Evolutionary conservation across 202 grass and related monocot species (phyloP), one percentile per base, ranked within the genome.

Genomic region (Panicum virgatum): DNA sequence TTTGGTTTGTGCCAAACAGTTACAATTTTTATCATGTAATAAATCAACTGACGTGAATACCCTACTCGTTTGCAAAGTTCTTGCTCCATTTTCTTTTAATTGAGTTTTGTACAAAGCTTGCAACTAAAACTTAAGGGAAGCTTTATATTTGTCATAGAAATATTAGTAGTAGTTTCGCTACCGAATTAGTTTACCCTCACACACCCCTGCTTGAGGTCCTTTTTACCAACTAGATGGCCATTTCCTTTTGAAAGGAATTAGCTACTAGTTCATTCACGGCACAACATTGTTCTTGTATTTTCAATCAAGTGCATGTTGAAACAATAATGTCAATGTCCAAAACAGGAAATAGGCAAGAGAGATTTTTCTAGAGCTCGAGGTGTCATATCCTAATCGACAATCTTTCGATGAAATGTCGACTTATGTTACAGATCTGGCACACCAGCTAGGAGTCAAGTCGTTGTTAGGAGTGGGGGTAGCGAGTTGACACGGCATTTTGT

Each of bases 401-500:
- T 57, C 6, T 80, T 74, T 57, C 2, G 29, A 64, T 70, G 36
- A 59, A 34, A 34, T 3, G 27, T 65, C n/a, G 3, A 73, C 62
- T 78, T 26, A 25, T 73, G 22, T 50, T 46, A 22, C 25, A 63
- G 80, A 53, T 65, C 56, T 77, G 12, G 72, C 5, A 40, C 38
- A 62, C 19, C 10, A 38, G 40, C 32, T 44, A 62, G 54, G 25
- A 45, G 20, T 69, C 44, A 80, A 82, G 39, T 76, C 71, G 64
- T 57, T 81, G 56, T 54, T 83, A 72, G 12, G 20, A 81, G 54
- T 67, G 78, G 78, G 78, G 39, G 10, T 62, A 61, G 1, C 58
- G 78, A 86, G 66, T 89, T 89, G 88, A 86, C 73, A 86, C 40
- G 2, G 32, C 18, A 29, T 79, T 89, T 86, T 79, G 88, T 86